Percentiles rank a stretch among this genome's conserved stretches.
These are phyloP conservation scores for Spinacia oleracea DNA, from an alignment of 179 eudicot genomes.

Conservation along the genomic window DNA sequence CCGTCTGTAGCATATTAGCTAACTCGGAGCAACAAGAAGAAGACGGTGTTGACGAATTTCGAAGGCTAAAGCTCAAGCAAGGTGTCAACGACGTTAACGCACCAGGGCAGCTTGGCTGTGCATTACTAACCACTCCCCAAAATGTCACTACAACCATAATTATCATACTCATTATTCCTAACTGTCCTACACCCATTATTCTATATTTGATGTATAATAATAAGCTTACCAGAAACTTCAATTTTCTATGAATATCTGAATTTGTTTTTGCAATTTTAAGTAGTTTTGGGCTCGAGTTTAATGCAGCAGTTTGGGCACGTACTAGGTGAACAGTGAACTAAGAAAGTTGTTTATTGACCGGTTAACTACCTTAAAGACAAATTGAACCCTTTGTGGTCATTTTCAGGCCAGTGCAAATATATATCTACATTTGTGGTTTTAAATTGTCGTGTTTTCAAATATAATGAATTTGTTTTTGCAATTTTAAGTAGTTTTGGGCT, in stretches of 20 bases:
- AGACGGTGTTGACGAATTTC: slow-evolving; percentile 47
- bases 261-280: neutral
- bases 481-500: neutral
- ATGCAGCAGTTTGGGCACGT: slow-evolving; percentile 13
- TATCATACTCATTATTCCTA: neutral
- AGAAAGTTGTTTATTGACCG: neutral
- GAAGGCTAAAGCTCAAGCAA: slow-evolving; percentile 49
- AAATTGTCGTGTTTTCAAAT: neutral
- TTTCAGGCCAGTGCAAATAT: neutral
- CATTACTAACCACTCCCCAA: slow-evolving; percentile 24
- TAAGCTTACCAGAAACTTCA: neutral
- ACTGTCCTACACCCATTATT: neutral
- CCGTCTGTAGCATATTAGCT: slow-evolving; percentile 47
- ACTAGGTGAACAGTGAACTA: slow-evolving; percentile 36
- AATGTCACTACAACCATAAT: slow-evolving; percentile 21
- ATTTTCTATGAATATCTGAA: neutral
- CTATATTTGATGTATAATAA: slow-evolving; percentile 1
- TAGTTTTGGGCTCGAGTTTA: neutral
- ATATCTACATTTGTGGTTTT: slow-evolving; percentile 5
- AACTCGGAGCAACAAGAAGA: slow-evolving; percentile 63
- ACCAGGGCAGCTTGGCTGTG: slow-evolving; percentile 56
- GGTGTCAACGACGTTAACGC: slow-evolving; percentile 58
- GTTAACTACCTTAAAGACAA: neutral
- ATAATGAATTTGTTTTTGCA: too few relatives aligned
- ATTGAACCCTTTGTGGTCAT: neutral